phyloP scores from a whole-genome alignment of 495 filamentous ascomycete species.

The Penicillium robsamsonii region DNA sequence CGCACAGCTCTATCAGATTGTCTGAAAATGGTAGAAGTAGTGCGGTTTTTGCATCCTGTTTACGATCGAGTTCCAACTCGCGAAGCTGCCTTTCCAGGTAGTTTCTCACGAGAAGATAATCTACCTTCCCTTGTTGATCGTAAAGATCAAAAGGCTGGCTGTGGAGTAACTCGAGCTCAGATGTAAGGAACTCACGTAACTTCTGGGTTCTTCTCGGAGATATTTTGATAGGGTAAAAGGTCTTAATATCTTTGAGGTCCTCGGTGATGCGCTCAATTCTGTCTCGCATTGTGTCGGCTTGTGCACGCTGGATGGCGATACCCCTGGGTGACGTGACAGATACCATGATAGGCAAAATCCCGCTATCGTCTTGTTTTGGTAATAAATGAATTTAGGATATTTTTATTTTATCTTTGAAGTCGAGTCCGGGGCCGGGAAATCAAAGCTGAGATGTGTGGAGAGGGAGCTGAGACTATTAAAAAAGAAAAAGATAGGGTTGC shows the following conservation, averaged over 20 bases:
- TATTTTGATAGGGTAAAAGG: neutral
- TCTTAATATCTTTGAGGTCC: neutral
- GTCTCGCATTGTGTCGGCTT: neutral
- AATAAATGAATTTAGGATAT: too few relatives aligned
- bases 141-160: neutral
- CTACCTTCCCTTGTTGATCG: slow-evolving; percentile 25
- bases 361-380: too few relatives aligned
- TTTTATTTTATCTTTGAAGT: too few relatives aligned
- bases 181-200: neutral
- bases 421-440: too few relatives aligned
- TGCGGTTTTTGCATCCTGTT: slow-evolving; percentile 31
- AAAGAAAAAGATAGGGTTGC: too few relatives aligned
- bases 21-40: neutral
- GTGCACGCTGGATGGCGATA: neutral
- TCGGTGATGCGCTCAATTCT: neutral
- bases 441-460: too few relatives aligned
- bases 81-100: neutral
- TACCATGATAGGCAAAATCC: too few relatives aligned
- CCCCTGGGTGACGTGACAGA: neutral
- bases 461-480: too few relatives aligned
- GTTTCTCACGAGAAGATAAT: slow-evolving; percentile 37
- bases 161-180: neutral
- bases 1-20: neutral
- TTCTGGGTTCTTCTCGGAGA: neutral
- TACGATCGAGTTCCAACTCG: slow-evolving; percentile 32